Evolutionary conservation across 2,329 filamentous ascomycete genomes (phyloP), one percentile per base, ranked within the genome.

Genomic region (Tolypocladium nubicola): DNA sequence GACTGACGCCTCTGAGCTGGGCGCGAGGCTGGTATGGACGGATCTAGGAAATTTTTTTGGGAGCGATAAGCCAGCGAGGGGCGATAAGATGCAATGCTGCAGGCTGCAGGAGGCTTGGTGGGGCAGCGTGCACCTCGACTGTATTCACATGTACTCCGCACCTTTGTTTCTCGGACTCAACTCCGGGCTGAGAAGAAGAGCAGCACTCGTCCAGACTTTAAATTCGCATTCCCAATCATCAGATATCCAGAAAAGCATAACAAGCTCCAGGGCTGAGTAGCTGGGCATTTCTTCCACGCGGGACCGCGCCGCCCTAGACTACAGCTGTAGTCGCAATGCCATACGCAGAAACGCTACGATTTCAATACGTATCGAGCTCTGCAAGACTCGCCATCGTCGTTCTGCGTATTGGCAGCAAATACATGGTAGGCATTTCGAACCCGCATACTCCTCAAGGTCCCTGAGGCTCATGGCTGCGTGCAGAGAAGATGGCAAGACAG

Each of bases 31-130:
- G 52, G 38, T 19, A n/a, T 23, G 1, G n/a, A n/a, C 10, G 52
- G 21, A 19, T 13, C 52, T 26, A 30, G 33, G 52, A 53, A 53
- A 52, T 56, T 56, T 56, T 56, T 56, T 56, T 52, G 37, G 13
- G 14, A 2, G 26, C 45, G 47, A 52, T 52, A 56, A 52, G 45
- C 45, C 21, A 14, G 47, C 14, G 55, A 43, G 55, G 19, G 45
- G 55, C 55, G 55, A 56, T 56, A 56, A 56, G 4, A n/a, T 50
- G 40, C 40, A 19, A 8, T 11, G 5, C n/a, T 37, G 11, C 11
- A 11, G 35, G 35, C 35, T 37, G 38, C 38, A 40, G 38, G 38
- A 19, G 14, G 16, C 38, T 40, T 19, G 38, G 38, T 40, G 38
- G 38, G 38, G 38, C 38, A 40, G 38, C 14, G 2, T 38, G 37